These are phyloP conservation scores for Candida tetrigidarum DNA, from an alignment of 1,139 yeast genomes.

Conservation along the genomic window DNA sequence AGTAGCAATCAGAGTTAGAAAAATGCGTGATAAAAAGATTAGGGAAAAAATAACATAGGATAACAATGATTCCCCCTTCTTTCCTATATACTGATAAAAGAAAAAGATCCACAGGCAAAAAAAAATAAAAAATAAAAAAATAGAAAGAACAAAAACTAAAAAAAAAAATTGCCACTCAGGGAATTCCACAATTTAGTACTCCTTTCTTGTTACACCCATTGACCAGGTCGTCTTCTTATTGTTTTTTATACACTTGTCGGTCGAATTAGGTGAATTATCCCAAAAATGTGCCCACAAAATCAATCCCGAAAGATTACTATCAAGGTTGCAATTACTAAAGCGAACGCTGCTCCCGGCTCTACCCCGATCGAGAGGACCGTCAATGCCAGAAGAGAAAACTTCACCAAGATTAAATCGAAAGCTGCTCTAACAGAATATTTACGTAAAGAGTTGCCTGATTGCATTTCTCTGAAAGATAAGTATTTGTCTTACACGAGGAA, in stretches of 20 bases:
- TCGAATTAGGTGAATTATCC: neutral
- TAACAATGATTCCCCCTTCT: neutral
- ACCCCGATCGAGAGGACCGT: conserved; percentile 18
- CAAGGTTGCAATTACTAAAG: conserved; percentile 17
- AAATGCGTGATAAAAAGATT: conserved; percentile 6
- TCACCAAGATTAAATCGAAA: conserved; percentile 20
- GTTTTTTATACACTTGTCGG: neutral
- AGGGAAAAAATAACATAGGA: conserved; percentile 6
- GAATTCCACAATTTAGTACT: conserved; percentile 1
- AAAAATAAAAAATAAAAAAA: neutral
- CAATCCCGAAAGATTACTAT: conserved; percentile 16
- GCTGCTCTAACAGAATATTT: conserved; percentile 20
- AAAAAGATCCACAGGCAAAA: neutral
- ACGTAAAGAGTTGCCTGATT: conserved; percentile 11
- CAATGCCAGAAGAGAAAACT: conserved; percentile 16
- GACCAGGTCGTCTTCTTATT: neutral
- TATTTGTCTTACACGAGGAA: conserved; percentile 30
- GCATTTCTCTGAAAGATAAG: conserved; percentile 9
- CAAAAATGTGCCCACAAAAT: conserved; percentile 4
- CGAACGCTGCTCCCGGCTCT: conserved; percentile 4
- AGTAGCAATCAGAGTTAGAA: neutral
- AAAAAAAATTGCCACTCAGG: conserved; percentile 4
- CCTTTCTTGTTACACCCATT: neutral
- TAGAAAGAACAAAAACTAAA: neutral
- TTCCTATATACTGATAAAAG: neutral